Percentiles rank a stretch among this genome's conserved stretches.
Evolutionary conservation across 306 rosid genomes (phyloP).

Genomic region (Quercus glauca): DNA sequence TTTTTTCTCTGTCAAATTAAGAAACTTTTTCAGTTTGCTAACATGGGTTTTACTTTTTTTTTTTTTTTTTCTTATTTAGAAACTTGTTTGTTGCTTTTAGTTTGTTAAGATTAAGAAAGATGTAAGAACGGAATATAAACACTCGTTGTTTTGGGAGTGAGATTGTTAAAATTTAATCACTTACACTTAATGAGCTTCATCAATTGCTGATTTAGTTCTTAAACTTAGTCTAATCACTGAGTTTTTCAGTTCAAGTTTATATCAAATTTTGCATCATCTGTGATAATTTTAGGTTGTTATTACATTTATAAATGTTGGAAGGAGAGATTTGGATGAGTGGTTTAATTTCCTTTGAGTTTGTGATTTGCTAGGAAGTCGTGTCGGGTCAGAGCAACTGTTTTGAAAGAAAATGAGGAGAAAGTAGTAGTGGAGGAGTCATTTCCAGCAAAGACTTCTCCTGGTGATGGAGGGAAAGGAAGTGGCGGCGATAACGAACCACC

Average conservation of each 20-base stretch:
- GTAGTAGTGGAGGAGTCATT: constrained; percentile 52
- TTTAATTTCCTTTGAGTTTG: not conserved
- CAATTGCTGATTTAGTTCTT: not conserved
- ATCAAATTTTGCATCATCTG: too few species aligned
- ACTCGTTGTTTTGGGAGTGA: not conserved
- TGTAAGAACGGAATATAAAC: too few species aligned
- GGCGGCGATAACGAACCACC: constrained; percentile 11
- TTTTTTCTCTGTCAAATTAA: not conserved
- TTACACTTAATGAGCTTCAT: too few species aligned
- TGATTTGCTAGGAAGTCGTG: constrained; percentile 33
- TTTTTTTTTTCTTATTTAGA: too few species aligned
- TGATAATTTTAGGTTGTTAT: not conserved
- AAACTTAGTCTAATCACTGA: too few species aligned
- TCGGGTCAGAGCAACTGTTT: constrained; percentile 48
- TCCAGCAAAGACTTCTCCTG: constrained; percentile 47
- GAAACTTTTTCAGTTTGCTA: too few species aligned
- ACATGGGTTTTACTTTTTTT: too few species aligned
- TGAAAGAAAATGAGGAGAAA: constrained; percentile 68
- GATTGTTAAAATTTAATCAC: not conserved
- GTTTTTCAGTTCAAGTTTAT: too few species aligned
- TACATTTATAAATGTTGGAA: not conserved
- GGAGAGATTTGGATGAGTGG: not conserved
- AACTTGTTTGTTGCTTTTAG: too few species aligned
- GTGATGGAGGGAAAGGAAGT: constrained; percentile 23
- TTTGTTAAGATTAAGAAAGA: too few species aligned